Evolutionary conservation across 73 alveolate genomes (phyloP), one percentile per base, ranked within the genome.

Genomic region (Symbiodinium natans): DNA sequence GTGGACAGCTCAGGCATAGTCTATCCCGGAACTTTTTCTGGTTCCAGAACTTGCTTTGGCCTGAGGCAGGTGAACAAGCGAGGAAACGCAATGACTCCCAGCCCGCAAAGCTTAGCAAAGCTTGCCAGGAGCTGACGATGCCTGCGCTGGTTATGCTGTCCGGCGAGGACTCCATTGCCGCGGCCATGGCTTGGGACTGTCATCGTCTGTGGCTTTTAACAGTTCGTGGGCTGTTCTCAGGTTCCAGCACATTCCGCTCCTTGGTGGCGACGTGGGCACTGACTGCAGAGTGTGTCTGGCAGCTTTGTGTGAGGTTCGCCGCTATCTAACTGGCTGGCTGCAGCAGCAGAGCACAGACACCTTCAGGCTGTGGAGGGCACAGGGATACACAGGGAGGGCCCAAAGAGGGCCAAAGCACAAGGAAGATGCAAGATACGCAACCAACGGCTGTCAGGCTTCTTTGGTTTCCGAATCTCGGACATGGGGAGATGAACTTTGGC

Each of bases 401-500:
- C 11, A 21, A 21, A 21, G 29, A 54, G 74, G 21, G 21, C 74
- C 74, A 54, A 54, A 54, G 11, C 74, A 15, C 11, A 54, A 54
- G 74, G 11, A 21, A 21, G 74, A 21, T 21, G 21, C 29, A 54
- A 54, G 74, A 15, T 54, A 15, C 73, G 8, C 73, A 2, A 23
- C 73, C 25, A 0, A 25, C 7, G 74, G 31, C 43, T 40, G 41
- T 11, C 33, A 86, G 94, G 92, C 71, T 92, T 68, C 98, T 77
- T 1, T 80, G 98, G 92, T 80, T 92, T 77, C 98, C 98, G 36
- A 46, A 46, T 36, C 39, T 92, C 92, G 98, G 98, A n/a, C 98
- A 92, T 23, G 98, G 98, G 5, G 98, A 92, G 92, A 92, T 92
- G 92, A 92, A 92, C 98, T 92, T 92, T 48, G 98, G 98, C 40